Percentiles rank a stretch among this genome's conserved stretches.
These are phyloP conservation scores for Grammothele lineata DNA, from an alignment of 768 basidiomycete species.

Conservation along the genomic window DNA sequence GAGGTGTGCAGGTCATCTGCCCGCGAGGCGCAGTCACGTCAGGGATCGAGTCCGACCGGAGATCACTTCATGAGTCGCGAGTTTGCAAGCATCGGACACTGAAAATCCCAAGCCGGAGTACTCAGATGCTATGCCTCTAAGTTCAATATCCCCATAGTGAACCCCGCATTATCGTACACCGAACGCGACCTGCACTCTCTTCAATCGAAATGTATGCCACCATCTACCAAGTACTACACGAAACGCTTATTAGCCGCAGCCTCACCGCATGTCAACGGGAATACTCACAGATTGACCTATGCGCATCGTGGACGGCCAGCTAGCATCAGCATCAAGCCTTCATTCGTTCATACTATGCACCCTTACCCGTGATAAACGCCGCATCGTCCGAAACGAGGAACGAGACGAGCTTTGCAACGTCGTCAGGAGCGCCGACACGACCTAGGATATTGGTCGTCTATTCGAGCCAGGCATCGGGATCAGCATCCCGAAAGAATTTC, in stretches of 20 bases:
- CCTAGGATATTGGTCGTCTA: slow-evolving; percentile 15
- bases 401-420: slow-evolving; percentile 28
- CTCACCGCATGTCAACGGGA: background rate
- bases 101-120: too few species aligned
- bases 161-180: too few species aligned
- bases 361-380: slow-evolving; percentile 27
- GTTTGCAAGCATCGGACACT: too few species aligned
- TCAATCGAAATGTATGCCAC: slow-evolving; percentile 7
- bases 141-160: too few species aligned
- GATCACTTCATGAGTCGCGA: too few species aligned
- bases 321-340: background rate
- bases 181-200: too few species aligned
- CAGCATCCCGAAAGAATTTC: background rate
- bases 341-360: background rate
- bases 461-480: background rate
- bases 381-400: slow-evolving; percentile 27
- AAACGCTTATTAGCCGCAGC: background rate
- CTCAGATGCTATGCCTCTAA: too few species aligned
- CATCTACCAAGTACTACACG: slow-evolving; percentile 8
- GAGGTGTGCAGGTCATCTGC: too few species aligned
- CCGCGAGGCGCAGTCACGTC: too few species aligned
- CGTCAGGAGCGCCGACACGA: slow-evolving; percentile 26
- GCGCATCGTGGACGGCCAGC: too few species aligned
- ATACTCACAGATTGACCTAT: slow-evolving; percentile 8
- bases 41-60: too few species aligned